Evolutionary conservation across 148 eudicot species (phyloP), one percentile per base, ranked within the genome.

Genomic region (Rhododendron ovatum): DNA sequence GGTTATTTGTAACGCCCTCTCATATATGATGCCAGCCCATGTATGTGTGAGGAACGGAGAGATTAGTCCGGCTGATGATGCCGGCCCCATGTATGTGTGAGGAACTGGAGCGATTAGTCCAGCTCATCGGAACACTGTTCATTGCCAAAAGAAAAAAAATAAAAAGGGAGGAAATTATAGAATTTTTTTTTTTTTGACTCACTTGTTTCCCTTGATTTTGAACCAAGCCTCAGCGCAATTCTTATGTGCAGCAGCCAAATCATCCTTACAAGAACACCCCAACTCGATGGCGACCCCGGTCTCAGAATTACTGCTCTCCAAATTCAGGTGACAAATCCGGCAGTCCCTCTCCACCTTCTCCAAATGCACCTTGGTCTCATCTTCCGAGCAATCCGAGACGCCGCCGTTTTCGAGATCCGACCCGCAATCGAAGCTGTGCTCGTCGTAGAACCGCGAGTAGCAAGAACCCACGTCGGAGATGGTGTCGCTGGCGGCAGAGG

Each of bases 191-290:
- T 71, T 15, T n/a, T 24, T 0, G 12, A 91, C 95, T 90, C 48
- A 93, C 95, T 92, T 92, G 81, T 93, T 92, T 50, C 95, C 95
- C 86, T 88, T 93, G 86, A 93, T 93, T 74, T 92, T 92, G 93
- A 93, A 93, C 95, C 95, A 93, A 82, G 94, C 85, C 55, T 92
- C 93, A 80, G 96, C 96, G 90, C 96, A 93, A 37, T 91, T 93
- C 88, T 87, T 90, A 48, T 93, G 96, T 3, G 94, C 94, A 87
- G 92, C 94, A 88, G 92, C 96, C 88, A 93, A 89, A 88, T 93
- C 96, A 82, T 89, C 90, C 88, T 93, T 93, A 87, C 96, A 93
- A 67, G 89, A 91, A 87, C 96, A 93, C 17, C 96, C 96, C 87
- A 93, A 78, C 80, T 92, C 96, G 86, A 93, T 88, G 1, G 91